These are phyloP conservation scores for Kwoniella pini DNA, from an alignment of 768 basidiomycete species.

Conservation along the genomic window DNA sequence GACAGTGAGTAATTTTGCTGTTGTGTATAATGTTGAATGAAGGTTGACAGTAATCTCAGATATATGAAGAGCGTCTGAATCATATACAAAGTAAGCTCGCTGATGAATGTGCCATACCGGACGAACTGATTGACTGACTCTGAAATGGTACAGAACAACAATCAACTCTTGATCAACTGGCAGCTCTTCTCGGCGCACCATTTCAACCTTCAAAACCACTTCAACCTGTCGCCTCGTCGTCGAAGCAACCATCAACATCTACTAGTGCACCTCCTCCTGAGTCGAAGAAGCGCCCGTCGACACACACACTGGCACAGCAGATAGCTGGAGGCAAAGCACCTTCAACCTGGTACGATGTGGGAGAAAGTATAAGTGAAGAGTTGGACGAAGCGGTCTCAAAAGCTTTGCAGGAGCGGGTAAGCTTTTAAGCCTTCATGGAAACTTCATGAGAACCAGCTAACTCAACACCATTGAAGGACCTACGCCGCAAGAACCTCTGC, in stretches of 20 bases:
- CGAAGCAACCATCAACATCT: constrained; percentile 28
- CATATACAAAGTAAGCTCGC: constrained; percentile 39
- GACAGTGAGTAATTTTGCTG: constrained; percentile 18
- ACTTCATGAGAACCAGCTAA: too few relatives aligned
- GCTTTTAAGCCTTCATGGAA: too few relatives aligned
- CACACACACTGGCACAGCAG: constrained; percentile 20
- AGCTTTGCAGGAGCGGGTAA: constrained; percentile 36
- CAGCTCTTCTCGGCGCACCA: constrained; percentile 75
- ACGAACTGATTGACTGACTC: too few relatives aligned
- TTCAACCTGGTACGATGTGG: constrained; percentile 35
- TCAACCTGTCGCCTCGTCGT: constrained; percentile 32
- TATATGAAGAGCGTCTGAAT: constrained; percentile 36
- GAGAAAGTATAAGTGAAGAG: constrained; percentile 28
- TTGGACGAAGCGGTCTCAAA: constrained; percentile 25
- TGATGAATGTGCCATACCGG: too few relatives aligned
- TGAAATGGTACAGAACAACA: constrained; percentile 62
- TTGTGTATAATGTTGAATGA: not conserved
- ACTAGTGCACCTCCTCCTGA: not conserved
- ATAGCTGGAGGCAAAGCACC: constrained; percentile 15
- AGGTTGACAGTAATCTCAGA: constrained; percentile 14
- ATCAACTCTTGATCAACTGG: constrained; percentile 76
- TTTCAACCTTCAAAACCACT: constrained; percentile 60
- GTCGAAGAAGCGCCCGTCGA: constrained; percentile 4
- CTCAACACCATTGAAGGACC: constrained; percentile 23
- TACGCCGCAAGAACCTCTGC: constrained; percentile 34